phyloP scores from a whole-genome alignment of 495 filamentous ascomycete species.

The Aspergillus avenaceus region DNA sequence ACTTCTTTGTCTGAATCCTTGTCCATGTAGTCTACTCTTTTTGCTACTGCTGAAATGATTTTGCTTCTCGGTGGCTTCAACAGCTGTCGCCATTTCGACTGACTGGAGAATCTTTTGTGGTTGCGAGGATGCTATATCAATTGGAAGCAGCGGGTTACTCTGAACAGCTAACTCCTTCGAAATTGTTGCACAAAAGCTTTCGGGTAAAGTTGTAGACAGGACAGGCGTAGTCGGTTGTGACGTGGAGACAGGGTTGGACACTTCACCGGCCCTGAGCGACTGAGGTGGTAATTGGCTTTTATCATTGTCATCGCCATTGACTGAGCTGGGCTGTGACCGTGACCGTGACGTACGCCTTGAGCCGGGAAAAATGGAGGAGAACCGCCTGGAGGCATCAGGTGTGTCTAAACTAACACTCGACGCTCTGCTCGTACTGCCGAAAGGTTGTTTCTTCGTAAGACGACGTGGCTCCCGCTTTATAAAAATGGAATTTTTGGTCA shows the following conservation, averaged over 20 bases:
- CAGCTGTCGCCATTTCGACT: constrained; percentile 5
- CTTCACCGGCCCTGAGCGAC: not conserved
- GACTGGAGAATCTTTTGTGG: constrained; percentile 12
- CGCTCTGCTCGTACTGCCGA: constrained; percentile 26
- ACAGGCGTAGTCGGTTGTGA: constrained; percentile 14
- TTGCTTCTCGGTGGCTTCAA: not conserved
- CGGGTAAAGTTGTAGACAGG: constrained; percentile 25
- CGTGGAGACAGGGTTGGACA: not conserved
- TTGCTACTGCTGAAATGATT: not conserved
- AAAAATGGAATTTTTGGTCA: constrained; percentile 12
- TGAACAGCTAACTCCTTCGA: constrained; percentile 27
- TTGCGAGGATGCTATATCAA: constrained; percentile 8
- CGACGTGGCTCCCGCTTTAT: constrained; percentile 26
- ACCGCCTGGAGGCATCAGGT: constrained; percentile 21
- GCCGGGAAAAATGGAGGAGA: constrained; percentile 31
- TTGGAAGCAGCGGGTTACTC: constrained; percentile 25
- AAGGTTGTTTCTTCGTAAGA: constrained; percentile 36
- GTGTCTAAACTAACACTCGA: constrained; percentile 30
- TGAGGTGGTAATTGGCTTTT: constrained; percentile 2
- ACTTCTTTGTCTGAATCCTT: not conserved
- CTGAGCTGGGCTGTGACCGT: constrained; percentile 26
- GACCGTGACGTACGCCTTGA: constrained; percentile 31
- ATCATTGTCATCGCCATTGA: constrained; percentile 20
- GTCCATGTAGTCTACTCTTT: not conserved
- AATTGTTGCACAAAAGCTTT: constrained; percentile 31